These are phyloP conservation scores for Rhizopogon salebrosus DNA, from an alignment of 768 basidiomycete genomes.

Conservation along the genomic window DNA sequence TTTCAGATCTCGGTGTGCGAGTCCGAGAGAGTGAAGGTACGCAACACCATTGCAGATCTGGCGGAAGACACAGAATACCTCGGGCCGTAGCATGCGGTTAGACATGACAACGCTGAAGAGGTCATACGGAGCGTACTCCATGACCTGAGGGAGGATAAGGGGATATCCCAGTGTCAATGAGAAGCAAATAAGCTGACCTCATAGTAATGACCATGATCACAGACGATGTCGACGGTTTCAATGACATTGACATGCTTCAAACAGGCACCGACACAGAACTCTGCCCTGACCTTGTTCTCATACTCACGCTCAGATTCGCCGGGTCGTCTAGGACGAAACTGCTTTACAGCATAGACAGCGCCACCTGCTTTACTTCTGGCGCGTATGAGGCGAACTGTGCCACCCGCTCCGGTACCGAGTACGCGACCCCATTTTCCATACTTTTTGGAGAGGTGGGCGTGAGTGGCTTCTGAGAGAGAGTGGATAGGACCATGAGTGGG, in stretches of 20 bases:
- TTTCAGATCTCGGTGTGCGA: constrained; percentile 98
- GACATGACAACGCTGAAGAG: constrained; percentile 99
- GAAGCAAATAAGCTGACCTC: constrained; percentile 53
- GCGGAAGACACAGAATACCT: constrained; percentile 98
- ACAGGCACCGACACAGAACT: constrained; percentile 95
- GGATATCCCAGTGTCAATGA: neutral
- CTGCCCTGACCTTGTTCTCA: constrained; percentile 98
- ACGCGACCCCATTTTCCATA: constrained; percentile 99
- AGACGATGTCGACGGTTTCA: constrained; percentile 96
- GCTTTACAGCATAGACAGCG: constrained; percentile 91
- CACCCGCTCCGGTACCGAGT: constrained; percentile 95
- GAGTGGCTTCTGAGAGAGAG: constrained; percentile 76
- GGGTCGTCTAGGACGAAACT: constrained; percentile 84
- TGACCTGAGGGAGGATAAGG: constrained; percentile 58
- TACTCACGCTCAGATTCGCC: constrained; percentile 96
- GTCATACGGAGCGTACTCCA: constrained; percentile 99
- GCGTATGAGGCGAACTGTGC: constrained; percentile 95
- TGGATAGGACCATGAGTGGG: constrained; percentile 32
- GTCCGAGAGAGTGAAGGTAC: constrained; percentile 95
- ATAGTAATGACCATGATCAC: constrained; percentile 96
- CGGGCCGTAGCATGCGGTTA: constrained; percentile 95
- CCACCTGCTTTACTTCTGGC: constrained; percentile 77
- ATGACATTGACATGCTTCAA: constrained; percentile 96
- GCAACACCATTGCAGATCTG: constrained; percentile 98
- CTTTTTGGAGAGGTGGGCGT: constrained; percentile 94